Percentiles rank a stretch among this genome's conserved stretches.
Evolutionary conservation across 257 asterid species (phyloP).

Genomic region (Orobanche coerulescens): DNA sequence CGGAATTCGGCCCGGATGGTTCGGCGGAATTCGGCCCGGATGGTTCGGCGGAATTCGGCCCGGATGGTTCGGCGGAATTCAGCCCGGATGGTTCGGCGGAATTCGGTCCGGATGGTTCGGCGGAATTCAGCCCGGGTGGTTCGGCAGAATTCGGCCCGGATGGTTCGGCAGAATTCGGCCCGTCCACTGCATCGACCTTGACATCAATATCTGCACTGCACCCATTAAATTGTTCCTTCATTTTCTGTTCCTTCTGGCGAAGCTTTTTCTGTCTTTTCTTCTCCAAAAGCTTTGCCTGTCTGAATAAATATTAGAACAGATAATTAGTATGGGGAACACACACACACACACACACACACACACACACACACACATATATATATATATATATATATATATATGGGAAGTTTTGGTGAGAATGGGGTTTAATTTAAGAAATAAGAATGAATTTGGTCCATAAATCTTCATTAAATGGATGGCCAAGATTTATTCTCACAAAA

Average conservation of each 20-base stretch:
- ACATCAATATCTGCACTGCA: slow-evolving; percentile 28
- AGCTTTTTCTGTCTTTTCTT: slow-evolving; percentile 73
- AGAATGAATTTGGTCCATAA: too few relatives aligned
- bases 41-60: slow-evolving; percentile 34
- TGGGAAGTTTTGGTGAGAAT: too few relatives aligned
- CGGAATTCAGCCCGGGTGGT: slow-evolving; percentile 34
- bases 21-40: slow-evolving; percentile 33
- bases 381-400: too few relatives aligned
- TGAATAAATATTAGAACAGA: slow-evolving; percentile 22
- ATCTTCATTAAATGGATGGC: too few relatives aligned
- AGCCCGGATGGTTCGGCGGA: slow-evolving; percentile 40
- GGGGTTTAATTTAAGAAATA: too few relatives aligned
- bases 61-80: too few relatives aligned
- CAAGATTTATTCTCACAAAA: too few relatives aligned
- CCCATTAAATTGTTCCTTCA: slow-evolving; percentile 40
- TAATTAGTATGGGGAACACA: slow-evolving; percentile 14
- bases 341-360: too few relatives aligned
- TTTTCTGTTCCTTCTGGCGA: slow-evolving; percentile 76
- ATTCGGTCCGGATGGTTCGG: slow-evolving; percentile 40
- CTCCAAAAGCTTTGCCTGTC: slow-evolving; percentile 68
- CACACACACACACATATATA: too few relatives aligned
- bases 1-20: slow-evolving; percentile 31
- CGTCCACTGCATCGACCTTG: slow-evolving; percentile 31
- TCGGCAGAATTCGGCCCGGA: slow-evolving; percentile 39
- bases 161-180: slow-evolving; percentile 40